A percentile compares a stretch with the other conserved stretches of the same genome.
Conservation (phyloP, 164 flowering plant species). For the Pachysandra terminalis region DNA sequence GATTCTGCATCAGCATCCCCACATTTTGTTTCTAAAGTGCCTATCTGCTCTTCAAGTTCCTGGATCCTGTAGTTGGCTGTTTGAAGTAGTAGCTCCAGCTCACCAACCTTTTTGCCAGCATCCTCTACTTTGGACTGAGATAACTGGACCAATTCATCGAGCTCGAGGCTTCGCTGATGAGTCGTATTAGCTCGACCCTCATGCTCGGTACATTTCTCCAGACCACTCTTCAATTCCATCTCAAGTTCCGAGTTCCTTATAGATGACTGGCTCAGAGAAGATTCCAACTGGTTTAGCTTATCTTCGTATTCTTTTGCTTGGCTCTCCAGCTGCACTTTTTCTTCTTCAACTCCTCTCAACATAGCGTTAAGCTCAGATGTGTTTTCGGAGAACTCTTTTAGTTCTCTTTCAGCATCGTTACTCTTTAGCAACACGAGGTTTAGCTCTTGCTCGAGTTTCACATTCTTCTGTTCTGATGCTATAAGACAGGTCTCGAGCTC, state of each 20-base stretch:
- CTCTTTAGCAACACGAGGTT: conserved; percentile 45
- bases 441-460: conserved; percentile 65
- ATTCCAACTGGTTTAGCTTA: conserved; percentile 47
- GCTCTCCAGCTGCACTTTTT: conserved; percentile 32
- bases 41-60: conserved; percentile 77
- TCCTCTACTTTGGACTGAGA: conserved; percentile 66
- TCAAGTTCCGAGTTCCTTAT: conserved; percentile 51
- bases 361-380: conserved; percentile 31
- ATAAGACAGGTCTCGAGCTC: conserved; percentile 46
- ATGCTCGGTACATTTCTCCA: conserved; percentile 56
- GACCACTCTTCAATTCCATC: conserved; percentile 46
- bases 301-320: conserved; percentile 44
- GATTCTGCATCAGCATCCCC: conserved; percentile 54
- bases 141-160: conserved; percentile 63
- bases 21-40: conserved; percentile 47
- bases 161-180: conserved; percentile 68
- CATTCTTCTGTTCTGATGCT: conserved; percentile 53
- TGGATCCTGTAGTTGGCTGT: conserved; percentile 59
- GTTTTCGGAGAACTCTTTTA: conserved; percentile 43
- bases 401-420: conserved; percentile 49
- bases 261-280: conserved; percentile 39
- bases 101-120: conserved; percentile 54
- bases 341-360: conserved; percentile 45
- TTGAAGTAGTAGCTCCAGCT: conserved; percentile 65
- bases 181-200: conserved; percentile 56